These are phyloP conservation scores for Ceratocystis huliohia DNA, from an alignment of 2,329 filamentous ascomycete species.

Conservation along the genomic window DNA sequence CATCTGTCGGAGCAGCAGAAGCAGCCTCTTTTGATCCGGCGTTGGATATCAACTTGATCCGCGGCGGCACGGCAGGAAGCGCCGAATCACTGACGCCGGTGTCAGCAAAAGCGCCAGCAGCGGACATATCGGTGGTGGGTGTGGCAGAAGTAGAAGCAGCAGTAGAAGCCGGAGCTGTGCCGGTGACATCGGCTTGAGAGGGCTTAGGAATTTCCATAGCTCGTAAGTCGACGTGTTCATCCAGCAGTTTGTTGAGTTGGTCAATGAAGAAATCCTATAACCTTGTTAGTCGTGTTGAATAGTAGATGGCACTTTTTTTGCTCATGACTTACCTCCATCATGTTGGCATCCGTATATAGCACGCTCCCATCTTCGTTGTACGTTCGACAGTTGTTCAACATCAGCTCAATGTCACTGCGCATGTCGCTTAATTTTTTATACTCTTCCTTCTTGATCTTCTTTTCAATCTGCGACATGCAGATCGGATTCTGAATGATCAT, in stretches of 20 bases:
- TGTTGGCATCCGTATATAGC: constrained; percentile 81
- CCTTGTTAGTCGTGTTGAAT: constrained; percentile 39
- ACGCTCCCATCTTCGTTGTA: constrained; percentile 95
- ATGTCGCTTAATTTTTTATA: constrained; percentile 73
- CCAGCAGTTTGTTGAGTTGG: constrained; percentile 41
- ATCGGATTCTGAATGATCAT: constrained; percentile 84
- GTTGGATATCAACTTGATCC: constrained; percentile 32
- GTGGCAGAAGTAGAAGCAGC: constrained; percentile 21
- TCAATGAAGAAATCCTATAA: constrained; percentile 41
- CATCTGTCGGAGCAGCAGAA: not conserved
- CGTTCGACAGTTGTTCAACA: constrained; percentile 83
- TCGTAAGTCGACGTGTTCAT: constrained; percentile 41
- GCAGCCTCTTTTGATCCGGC: constrained; percentile 29
- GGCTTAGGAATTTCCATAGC: constrained; percentile 38
- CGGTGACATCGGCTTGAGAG: constrained; percentile 21
- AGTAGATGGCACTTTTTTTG: constrained; percentile 22
- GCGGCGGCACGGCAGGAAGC: constrained; percentile 1
- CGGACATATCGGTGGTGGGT: constrained; percentile 21
- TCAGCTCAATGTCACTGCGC: constrained; percentile 65
- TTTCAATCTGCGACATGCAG: constrained; percentile 88
- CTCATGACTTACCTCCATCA: constrained; percentile 48
- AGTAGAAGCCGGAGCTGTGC: constrained; percentile 20
- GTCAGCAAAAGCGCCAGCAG: not conserved
- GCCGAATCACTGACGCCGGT: not conserved
- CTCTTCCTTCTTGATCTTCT: constrained; percentile 91